Evolutionary conservation across 208 protist species (phyloP).

Genomic region (Leishmania guyanensis): DNA sequence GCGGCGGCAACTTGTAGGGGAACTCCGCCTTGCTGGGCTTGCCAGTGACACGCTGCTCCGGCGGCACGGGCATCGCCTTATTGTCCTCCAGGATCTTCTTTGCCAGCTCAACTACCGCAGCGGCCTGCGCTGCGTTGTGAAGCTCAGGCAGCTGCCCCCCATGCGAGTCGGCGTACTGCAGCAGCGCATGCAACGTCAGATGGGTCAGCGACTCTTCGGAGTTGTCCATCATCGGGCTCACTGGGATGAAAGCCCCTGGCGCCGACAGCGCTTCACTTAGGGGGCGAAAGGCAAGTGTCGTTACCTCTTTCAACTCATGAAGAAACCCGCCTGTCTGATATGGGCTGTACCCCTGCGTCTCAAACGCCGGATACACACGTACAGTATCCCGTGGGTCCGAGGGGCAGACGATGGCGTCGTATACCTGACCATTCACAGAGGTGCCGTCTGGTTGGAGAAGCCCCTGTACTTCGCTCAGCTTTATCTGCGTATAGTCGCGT

Average conservation of each 20-base stretch:
- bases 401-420: constrained; percentile 79
- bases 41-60: constrained; percentile 2
- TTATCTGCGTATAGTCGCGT: constrained; percentile 85
- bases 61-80: constrained; percentile 33
- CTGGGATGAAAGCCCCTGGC: constrained; percentile 72
- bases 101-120: constrained; percentile 59
- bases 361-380: constrained; percentile 85
- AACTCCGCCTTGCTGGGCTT: constrained; percentile 64
- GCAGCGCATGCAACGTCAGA: constrained; percentile 57
- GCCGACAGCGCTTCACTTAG: constrained; percentile 53
- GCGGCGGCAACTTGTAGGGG: constrained; percentile 53
- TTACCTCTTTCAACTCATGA: constrained; percentile 82
- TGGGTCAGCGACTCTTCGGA: constrained; percentile 79
- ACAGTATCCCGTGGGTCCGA: constrained; percentile 77
- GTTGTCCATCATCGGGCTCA: constrained; percentile 89
- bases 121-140: constrained; percentile 61
- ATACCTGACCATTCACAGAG: constrained; percentile 67
- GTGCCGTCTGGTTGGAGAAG: constrained; percentile 59
- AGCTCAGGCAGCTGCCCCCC: constrained; percentile 58
- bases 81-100: constrained; percentile 65
- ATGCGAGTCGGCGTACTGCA: constrained; percentile 73
- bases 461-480: constrained; percentile 84
- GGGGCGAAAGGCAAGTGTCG: constrained; percentile 55
- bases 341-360: constrained; percentile 60
- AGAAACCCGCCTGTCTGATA: constrained; percentile 88